Conservation (phyloP, 495 filamentous ascomycete genomes). For the Aspergillus cristatus region DNA sequence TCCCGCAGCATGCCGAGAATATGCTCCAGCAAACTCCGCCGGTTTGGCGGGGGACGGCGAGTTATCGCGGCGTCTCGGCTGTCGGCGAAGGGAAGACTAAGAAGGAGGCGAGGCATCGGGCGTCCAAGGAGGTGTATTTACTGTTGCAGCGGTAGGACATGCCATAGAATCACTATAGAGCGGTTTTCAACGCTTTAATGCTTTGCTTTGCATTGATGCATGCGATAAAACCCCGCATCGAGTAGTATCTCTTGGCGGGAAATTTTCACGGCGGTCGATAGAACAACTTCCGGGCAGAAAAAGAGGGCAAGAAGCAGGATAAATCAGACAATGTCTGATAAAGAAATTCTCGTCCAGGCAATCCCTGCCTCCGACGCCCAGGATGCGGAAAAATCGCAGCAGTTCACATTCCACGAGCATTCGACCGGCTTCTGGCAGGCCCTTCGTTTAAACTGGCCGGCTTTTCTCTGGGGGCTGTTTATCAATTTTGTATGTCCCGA, state of each 20-base stretch:
- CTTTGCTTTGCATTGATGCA: too few relatives aligned
- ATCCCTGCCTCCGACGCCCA: constrained; percentile 3
- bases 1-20: neutral
- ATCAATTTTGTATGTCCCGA: constrained; percentile 17
- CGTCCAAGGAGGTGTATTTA: constrained; percentile 1
- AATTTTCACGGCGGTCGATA: too few relatives aligned
- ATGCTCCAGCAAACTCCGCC: constrained; percentile 1
- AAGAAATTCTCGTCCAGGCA: constrained; percentile 5
- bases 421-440: constrained; percentile 20
- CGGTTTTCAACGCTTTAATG: too few relatives aligned
- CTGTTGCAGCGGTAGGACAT: too few relatives aligned
- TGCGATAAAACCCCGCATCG: too few relatives aligned
- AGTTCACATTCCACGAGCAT: constrained; percentile 21
- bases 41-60: neutral
- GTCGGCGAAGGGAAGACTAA: neutral
- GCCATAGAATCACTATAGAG: too few relatives aligned
- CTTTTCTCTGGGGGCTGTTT: constrained; percentile 21
- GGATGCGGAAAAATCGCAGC: constrained; percentile 16
- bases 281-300: too few relatives aligned
- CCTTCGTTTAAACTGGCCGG: constrained; percentile 18
- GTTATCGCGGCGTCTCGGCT: neutral
- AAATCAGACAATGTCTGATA: constrained; percentile 2
- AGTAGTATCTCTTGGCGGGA: too few relatives aligned
- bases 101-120: constrained; percentile 2
- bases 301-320: too few relatives aligned